Evolutionary conservation across 2,329 filamentous ascomycete species (phyloP), one percentile per base, ranked within the genome.

Genomic region (Diaporthe velutina): DNA sequence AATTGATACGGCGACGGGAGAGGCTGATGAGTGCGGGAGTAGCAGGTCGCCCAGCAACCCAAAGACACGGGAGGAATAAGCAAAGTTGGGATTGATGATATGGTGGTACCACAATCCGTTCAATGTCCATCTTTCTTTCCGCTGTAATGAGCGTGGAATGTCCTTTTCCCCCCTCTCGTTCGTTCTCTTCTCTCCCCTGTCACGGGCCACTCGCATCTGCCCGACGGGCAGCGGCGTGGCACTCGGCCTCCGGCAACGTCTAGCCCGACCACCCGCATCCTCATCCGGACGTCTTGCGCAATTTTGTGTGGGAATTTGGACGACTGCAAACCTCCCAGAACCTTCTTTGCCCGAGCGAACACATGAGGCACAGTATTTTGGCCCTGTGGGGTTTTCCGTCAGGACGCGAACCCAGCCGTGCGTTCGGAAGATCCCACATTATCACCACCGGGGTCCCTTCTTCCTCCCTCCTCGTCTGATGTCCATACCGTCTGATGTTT

Each of bases 131-230:
- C 25, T 15, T 30, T 55, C 15, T 30, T 55, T 33, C 15, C 33
- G 12, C 48, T 50, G 48, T 25, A n/a, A 22, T 48, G 9, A 17
- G 9, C 10, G 48, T 50, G 48, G n/a, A n/a, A 25, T 50, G 48
- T 9, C 22, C 48, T 12, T 19, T 30, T 38, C 5, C 10, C 22
- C 48, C 22, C 9, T 19, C 17, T 33, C 35, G 22, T 42, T n/a
- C 15, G 2, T 61, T 30, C 25, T 61, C 35, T 45, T 33, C 25
- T 64, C 12, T 13, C 52, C 13, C 28, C 60, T 48, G 60, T 15
- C 17, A 64, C 60, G 25, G 25, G 40, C 40, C 60, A 61, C 25
- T 45, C 60, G 60, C 60, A 64, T 45, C n/a, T 64, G 25, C 25
- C 25, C 58, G 38, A 45, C 40, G 40, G 60, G 28, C 60, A 13